Conservation (phyloP, 768 basidiomycete genomes). For the Leucocoprinus sp. region DNA sequence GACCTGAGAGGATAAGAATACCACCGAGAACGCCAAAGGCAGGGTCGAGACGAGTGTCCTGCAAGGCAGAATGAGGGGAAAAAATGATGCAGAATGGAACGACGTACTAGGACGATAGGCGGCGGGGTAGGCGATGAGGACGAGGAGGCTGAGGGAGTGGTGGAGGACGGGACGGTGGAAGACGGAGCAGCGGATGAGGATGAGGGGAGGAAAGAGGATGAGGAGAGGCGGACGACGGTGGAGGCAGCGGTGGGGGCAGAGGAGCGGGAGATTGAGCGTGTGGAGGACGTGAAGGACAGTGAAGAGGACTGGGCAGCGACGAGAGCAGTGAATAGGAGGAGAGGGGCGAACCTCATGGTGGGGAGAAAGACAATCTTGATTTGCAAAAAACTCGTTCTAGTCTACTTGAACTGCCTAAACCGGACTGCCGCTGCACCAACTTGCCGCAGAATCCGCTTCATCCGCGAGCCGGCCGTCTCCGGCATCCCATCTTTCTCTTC, state of each 20-base stretch:
- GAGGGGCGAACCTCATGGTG: constrained; percentile 17
- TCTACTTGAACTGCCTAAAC: constrained; percentile 46
- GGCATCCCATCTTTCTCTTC: constrained; percentile 27
- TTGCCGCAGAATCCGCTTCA: constrained; percentile 36
- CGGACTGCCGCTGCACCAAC: constrained; percentile 36
- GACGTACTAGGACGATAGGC: constrained; percentile 34
- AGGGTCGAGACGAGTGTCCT: constrained; percentile 70
- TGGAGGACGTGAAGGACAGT: constrained; percentile 41
- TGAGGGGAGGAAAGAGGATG: too few species aligned
- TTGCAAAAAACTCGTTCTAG: not conserved
- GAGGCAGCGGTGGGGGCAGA: too few species aligned
- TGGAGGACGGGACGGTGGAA: constrained; percentile 28
- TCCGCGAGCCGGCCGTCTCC: constrained; percentile 23
- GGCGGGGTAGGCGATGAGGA: constrained; percentile 34
- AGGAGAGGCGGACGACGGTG: too few species aligned
- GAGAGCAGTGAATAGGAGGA: constrained; percentile 12
- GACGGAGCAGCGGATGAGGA: constrained; percentile 31
- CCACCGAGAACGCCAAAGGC: constrained; percentile 87
- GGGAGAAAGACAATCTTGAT: constrained; percentile 4
- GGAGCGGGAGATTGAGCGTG: constrained; percentile 42
- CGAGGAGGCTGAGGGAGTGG: constrained; percentile 38
- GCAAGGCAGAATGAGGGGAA: constrained; percentile 13
- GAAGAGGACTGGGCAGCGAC: constrained; percentile 16
- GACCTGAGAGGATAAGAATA: constrained; percentile 80
- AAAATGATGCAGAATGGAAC: constrained; percentile 14